These are phyloP conservation scores for Mycosphaerella sp. DNA, from an alignment of 2,329 filamentous ascomycete species.

Conservation along the genomic window DNA sequence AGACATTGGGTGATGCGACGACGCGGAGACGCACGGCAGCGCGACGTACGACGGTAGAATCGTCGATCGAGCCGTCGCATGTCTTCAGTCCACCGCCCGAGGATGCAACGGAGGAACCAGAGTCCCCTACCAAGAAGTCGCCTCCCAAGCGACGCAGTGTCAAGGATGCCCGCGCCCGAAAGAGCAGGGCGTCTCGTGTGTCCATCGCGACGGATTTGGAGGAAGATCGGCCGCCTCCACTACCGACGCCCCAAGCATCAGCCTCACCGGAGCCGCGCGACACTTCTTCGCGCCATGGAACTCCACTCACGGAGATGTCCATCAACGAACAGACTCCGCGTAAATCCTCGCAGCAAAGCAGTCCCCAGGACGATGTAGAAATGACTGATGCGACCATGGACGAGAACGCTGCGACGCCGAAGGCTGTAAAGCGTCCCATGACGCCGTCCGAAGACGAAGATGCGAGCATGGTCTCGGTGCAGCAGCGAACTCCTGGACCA, in stretches of 20 bases:
- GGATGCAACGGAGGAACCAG: slow-evolving; percentile 40
- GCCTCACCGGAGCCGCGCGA: slow-evolving; percentile 30
- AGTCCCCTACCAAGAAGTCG: slow-evolving; percentile 52
- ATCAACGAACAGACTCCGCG: slow-evolving; percentile 56
- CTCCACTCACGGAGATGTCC: slow-evolving; percentile 60
- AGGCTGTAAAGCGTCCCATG: slow-evolving; percentile 7
- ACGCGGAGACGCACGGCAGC: slow-evolving; percentile 37
- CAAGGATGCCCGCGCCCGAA: slow-evolving; percentile 47
- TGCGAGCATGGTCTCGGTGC: slow-evolving; percentile 17
- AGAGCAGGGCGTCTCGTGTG: slow-evolving; percentile 35
- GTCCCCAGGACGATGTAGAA: slow-evolving; percentile 18
- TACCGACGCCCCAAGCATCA: slow-evolving; percentile 47
- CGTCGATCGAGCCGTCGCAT: slow-evolving; percentile 54
- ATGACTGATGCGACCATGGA: slow-evolving; percentile 21
- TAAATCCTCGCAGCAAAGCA: slow-evolving; percentile 18
- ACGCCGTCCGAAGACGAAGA: slow-evolving; percentile 14
- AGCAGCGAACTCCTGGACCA: slow-evolving; percentile 11
- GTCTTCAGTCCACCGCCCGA: slow-evolving; percentile 53
- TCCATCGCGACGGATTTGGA: slow-evolving; percentile 36
- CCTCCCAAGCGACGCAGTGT: slow-evolving; percentile 58
- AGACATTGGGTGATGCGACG: slow-evolving; percentile 44
- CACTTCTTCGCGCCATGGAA: slow-evolving; percentile 38
- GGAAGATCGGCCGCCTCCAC: slow-evolving; percentile 27
- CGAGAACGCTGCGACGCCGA: slow-evolving; percentile 13
- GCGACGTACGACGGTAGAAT: slow-evolving; percentile 45